Percentiles rank a stretch among this genome's conserved stretches.
phyloP scores from a whole-genome alignment of 2,329 filamentous ascomycete genomes.

The Bipolaris bicolor region DNA sequence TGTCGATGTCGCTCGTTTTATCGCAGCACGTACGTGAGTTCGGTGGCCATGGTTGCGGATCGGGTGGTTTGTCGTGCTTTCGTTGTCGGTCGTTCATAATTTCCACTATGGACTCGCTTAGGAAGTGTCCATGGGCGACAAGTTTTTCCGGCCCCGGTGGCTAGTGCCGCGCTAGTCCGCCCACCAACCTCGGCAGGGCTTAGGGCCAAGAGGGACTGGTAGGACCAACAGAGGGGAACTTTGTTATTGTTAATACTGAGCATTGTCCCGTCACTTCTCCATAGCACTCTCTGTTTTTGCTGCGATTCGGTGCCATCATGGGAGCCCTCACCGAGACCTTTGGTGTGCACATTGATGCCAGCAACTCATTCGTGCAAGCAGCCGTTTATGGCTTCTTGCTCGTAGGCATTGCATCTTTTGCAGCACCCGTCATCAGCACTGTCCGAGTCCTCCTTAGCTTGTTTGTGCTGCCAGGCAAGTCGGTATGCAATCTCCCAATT shows the following conservation, averaged over 20 bases:
- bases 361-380: conserved; percentile 35
- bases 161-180: conserved; percentile 12
- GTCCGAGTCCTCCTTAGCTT: conserved; percentile 56
- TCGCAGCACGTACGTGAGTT: conserved; percentile 49
- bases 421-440: conserved; percentile 52
- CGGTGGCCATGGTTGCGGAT: conserved; percentile 53
- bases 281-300: background rate
- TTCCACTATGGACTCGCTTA: conserved; percentile 22
- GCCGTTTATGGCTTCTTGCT: conserved; percentile 39
- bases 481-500: conserved; percentile 42
- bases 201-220: background rate
- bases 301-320: conserved; percentile 13
- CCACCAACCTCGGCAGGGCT: conserved; percentile 15
- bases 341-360: conserved; percentile 43
- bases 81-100: conserved; percentile 22
- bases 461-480: conserved; percentile 56
- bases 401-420: conserved; percentile 39
- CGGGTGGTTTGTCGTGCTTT: conserved; percentile 44
- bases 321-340: conserved; percentile 30
- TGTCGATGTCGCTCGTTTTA: conserved; percentile 6
- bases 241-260: background rate
- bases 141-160: conserved; percentile 14
- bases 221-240: background rate
- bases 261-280: conserved; percentile 1
- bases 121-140: conserved; percentile 8